Evolutionary conservation across 225 moss, liverwort and hornwort genomes (phyloP).

Genomic region (Thuidium tamariscinum): DNA sequence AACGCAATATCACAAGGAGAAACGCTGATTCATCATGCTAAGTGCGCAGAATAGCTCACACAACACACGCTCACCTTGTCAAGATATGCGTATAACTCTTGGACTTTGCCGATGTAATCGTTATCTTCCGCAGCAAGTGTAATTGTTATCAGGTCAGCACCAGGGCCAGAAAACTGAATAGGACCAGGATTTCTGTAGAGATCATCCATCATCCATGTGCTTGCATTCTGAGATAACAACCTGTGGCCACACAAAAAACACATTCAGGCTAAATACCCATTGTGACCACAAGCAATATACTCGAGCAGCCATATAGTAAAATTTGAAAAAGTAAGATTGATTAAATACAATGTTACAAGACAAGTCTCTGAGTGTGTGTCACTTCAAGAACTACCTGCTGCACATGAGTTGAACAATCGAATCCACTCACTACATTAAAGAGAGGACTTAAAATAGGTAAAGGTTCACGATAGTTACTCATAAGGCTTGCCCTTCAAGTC

Average conservation of each 20-base stretch:
- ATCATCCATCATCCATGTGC: conserved; percentile 81
- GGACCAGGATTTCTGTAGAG: conserved; percentile 91
- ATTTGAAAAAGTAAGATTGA: background rate
- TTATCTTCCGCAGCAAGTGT: conserved; percentile 86
- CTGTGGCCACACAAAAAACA: conserved; percentile 16
- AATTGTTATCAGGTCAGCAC: conserved; percentile 61
- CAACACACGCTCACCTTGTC: conserved; percentile 55
- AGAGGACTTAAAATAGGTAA: background rate
- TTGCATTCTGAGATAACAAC: conserved; percentile 66
- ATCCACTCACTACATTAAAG: background rate
- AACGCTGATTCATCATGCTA: background rate
- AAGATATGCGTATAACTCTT: conserved; percentile 71
- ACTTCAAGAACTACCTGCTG: background rate
- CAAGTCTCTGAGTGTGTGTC: background rate
- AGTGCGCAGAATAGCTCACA: background rate
- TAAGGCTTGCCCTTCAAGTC: conserved; percentile 95
- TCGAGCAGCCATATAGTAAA: background rate
- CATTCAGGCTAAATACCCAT: background rate
- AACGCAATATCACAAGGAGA: background rate
- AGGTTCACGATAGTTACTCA: conserved; percentile 36
- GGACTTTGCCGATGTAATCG: conserved; percentile 91
- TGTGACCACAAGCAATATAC: background rate
- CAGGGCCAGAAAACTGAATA: conserved; percentile 86
- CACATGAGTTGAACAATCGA: background rate
- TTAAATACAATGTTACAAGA: background rate